These are phyloP conservation scores for Prunus yedoensis DNA, from an alignment of 331 rosid genomes.

Conservation along the genomic window DNA sequence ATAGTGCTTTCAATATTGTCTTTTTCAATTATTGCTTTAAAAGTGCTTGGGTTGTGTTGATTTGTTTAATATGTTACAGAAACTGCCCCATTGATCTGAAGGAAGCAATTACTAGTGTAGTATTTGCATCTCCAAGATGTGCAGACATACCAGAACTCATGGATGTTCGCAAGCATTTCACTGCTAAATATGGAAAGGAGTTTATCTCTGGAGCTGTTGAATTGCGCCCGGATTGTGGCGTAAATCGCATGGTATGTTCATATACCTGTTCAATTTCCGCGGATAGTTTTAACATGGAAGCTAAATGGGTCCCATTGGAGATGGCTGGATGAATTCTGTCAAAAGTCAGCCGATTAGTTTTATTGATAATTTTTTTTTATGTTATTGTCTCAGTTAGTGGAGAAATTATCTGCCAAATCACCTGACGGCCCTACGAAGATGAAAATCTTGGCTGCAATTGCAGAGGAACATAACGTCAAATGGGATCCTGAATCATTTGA, in stretches of 20 bases:
- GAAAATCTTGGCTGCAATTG: conserved; percentile 72
- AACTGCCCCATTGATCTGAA: conserved; percentile 81
- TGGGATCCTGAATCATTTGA: conserved; percentile 80
- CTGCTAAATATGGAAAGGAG: conserved; percentile 88
- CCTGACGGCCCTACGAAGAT: conserved; percentile 86
- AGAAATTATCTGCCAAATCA: conserved; percentile 88
- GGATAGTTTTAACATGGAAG: neutral
- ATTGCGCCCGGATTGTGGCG: conserved; percentile 95
- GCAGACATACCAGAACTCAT: conserved; percentile 82
- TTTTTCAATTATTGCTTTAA: neutral
- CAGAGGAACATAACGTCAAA: conserved; percentile 90
- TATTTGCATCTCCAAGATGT: conserved; percentile 94
- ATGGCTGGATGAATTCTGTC: conserved; percentile 7
- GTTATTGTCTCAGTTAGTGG: conserved; percentile 66
- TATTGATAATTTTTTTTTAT: conserved; percentile 9
- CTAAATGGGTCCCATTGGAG: neutral
- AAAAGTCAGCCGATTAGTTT: conserved; percentile 16
- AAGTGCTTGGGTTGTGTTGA: conserved; percentile 24
- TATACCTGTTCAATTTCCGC: conserved; percentile 11
- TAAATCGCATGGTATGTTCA: conserved; percentile 77
- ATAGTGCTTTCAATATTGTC: neutral
- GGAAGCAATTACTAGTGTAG: conserved; percentile 85
- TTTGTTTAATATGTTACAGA: conserved; percentile 38
- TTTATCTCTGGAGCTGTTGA: conserved; percentile 75
- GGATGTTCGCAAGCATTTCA: conserved; percentile 73